Base-by-base conservation (phyloP, 768 basidiomycete genomes). In the Hemileccinum impolitum region DNA sequence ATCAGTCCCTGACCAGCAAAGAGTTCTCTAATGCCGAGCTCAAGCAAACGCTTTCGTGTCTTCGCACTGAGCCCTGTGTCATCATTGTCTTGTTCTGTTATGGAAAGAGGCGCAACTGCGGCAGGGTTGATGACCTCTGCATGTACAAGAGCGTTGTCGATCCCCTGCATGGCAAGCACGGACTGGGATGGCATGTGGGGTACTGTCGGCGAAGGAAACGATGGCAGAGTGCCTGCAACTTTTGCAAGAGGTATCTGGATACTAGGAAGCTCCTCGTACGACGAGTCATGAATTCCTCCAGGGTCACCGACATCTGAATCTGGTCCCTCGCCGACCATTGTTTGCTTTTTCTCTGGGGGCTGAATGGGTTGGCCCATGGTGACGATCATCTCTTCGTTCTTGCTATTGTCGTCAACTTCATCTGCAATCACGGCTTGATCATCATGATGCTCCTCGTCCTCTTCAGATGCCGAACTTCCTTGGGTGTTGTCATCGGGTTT, bases 11-110 rank as follows among this genome's bases (percentile, higher is more conserved):
- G 57, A 91, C 93, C 93, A 46, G 93, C 91, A 67, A 97, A 96
- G 49, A 95, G 73, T 50, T 93, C 85, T 5, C 73, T 75, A n/a
- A 97, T 82, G 3, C 92, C 93, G 18, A 92, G 74, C 23, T 90
- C 87, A 26, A 73, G 67, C 45, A 97, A 62, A 37, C 88, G 73
- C 56, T 68, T 81, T 55, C 78, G 71, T 42, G 78, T 88, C 62
- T 72, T 81, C 58, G 73, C 74, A 48, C 79, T 77, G 17, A 94
- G 70, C 3, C 77, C 79, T 0, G 73, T 76, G 21, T 60, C 70
- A n/a, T n/a, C 70, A 68, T n/a, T n/a, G 39, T 74, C 71, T 21
- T 68, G 66, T 5, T 56, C 61, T 6, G 66, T 54, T 19, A 56
- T 50, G 0, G 75, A 71, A 18, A 90, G 73, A 14, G 76, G 67